Base-by-base conservation (phyloP, 148 eudicot species). In the Spergularia marina region DNA sequence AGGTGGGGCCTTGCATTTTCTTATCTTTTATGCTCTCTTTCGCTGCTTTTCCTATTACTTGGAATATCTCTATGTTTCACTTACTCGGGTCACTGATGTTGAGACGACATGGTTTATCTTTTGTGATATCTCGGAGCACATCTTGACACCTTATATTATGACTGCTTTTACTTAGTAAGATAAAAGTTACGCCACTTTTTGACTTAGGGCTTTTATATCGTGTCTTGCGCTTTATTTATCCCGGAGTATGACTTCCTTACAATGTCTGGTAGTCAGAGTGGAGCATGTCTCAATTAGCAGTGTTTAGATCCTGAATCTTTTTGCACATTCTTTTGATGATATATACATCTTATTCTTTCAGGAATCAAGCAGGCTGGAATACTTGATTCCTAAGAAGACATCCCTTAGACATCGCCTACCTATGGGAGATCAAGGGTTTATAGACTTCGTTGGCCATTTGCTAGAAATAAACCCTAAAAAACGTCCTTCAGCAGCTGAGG, bases 351-450 rank as follows among this genome's bases (percentile, higher is more conserved):
- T 78, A 7, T 15, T 51, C 56, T 68, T 75, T 80, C 91, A 96
- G 99, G 99, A 96, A 41, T 84, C 94, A 70, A 91, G 78, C 82
- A 86, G 94, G 82, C 76, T 96, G 82, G 99, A 96, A 84, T 96
- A 92, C 82, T 84, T 96, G 74, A 96, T 96, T 72, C 99, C 99
- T 15, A 96, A 96, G 75, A 96, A 96, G 93, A 84, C 98, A 63
- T 92, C 99, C 76, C 74, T 96, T 69, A 88, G 97, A 81, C 94
- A 92, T 80, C 88, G 99, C 4, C 80, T 96, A 79, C 99, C 99
- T 0, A 91, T 96, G 99, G 99, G 98, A 77, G 99, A 96, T 76
- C 99, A 92, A 83, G 99, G 99, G 44, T 96, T 96, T 84, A 89
- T 96, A n/a, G 99, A 96, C 82, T 96, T 96, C 30, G 94, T 91